These are phyloP conservation scores for Ustilago tritici DNA, from an alignment of 1,284 basidiomycete species.

Conservation along the genomic window DNA sequence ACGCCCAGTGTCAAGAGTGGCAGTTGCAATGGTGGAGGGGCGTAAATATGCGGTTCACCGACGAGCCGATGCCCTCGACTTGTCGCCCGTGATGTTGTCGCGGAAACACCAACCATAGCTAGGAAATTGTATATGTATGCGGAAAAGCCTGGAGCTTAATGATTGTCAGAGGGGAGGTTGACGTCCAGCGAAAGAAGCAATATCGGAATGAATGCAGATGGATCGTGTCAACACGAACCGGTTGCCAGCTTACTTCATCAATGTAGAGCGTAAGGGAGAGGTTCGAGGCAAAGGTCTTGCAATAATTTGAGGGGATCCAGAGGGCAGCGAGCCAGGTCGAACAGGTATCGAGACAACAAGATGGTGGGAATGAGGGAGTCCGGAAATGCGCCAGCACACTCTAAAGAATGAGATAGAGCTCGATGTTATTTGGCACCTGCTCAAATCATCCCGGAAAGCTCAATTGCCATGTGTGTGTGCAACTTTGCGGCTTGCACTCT, in stretches of 20 bases:
- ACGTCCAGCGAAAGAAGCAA: background rate
- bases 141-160: background rate
- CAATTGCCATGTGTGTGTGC: background rate
- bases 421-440: background rate
- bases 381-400: background rate
- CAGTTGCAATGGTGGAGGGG: conserved; percentile 34
- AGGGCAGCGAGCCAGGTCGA: background rate
- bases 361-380: background rate
- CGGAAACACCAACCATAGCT: conserved; percentile 34
- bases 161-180: background rate
- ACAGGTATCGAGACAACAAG: background rate
- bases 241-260: conserved; percentile 6
- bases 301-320: background rate
- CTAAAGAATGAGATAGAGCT: background rate
- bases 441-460: background rate
- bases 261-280: background rate
- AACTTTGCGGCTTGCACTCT: background rate
- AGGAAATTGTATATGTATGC: background rate
- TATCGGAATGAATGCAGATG: background rate
- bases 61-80: conserved; percentile 22
- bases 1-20: conserved; percentile 60
- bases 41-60: conserved; percentile 39
- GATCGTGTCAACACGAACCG: conserved; percentile 5
- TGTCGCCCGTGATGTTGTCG: background rate
- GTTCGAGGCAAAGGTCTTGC: background rate